phyloP scores from a whole-genome alignment of 148 eudicot genomes.

The Fagopyrum homotropicum region DNA sequence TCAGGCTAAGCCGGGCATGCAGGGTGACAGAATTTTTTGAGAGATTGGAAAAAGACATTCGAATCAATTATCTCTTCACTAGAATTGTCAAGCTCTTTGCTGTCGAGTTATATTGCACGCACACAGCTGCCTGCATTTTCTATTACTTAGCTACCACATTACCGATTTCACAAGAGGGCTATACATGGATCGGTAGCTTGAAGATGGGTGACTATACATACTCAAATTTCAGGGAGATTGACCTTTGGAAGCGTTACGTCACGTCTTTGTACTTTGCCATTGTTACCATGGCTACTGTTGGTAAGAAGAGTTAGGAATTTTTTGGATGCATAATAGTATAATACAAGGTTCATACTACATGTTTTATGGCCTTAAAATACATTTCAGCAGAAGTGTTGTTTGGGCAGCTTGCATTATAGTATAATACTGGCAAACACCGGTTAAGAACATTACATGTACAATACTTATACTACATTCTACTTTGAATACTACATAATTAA shows the following conservation, averaged over 20 bases:
- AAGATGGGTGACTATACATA: conserved; percentile 73
- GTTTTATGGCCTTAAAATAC: too few species aligned
- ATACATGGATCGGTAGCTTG: conserved; percentile 97
- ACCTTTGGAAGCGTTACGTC: conserved; percentile 65
- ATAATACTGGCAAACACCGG: too few species aligned
- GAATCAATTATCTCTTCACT: conserved; percentile 71
- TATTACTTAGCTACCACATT: conserved; percentile 83
- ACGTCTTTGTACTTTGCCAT: conserved; percentile 84
- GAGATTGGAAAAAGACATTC: conserved; percentile 76
- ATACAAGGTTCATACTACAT: too few species aligned
- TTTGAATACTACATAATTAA: too few species aligned
- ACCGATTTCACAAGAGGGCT: conserved; percentile 65
- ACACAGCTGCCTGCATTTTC: conserved; percentile 95
- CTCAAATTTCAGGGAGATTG: conserved; percentile 69
- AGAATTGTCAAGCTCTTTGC: conserved; percentile 69
- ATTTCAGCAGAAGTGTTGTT: too few species aligned
- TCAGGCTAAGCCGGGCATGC: conserved; percentile 67
- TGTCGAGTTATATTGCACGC: conserved; percentile 90
- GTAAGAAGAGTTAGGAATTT: conserved; percentile 30
- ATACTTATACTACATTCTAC: too few species aligned
- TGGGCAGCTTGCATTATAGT: too few species aligned
- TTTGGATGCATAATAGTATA: neutral
- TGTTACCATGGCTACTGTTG: conserved; percentile 95
- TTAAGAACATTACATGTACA: too few species aligned
- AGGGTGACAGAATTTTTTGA: conserved; percentile 47